A percentile compares a stretch with the other conserved stretches of the same genome.
phyloP scores from a whole-genome alignment of 106 monocot species.

The Chionographis japonica region DNA sequence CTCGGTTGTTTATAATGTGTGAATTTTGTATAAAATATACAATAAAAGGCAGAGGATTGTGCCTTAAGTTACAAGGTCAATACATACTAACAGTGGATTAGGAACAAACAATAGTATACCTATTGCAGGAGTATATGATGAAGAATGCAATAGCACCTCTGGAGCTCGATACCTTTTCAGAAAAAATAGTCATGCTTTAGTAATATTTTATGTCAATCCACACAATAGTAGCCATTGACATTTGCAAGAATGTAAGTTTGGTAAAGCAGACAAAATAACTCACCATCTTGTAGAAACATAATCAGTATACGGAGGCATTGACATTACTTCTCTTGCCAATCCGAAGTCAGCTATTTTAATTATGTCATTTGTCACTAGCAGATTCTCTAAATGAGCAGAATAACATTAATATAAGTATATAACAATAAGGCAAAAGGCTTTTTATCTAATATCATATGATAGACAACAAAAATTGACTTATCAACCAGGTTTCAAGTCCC shows the following conservation, averaged over 20 bases:
- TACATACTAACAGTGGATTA: neutral
- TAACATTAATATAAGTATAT: neutral
- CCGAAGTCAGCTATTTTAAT: conserved; percentile 96
- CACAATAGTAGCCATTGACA: neutral
- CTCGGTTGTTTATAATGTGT: no score
- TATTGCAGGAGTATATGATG: conserved; percentile 70
- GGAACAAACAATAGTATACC: conserved; percentile 34
- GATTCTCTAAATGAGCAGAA: conserved; percentile 51
- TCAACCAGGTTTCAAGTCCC: conserved; percentile 92
- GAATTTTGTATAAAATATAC: no score
- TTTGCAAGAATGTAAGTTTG: neutral
- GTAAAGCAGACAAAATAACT: conserved; percentile 18
- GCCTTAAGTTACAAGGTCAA: no score
- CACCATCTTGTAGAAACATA: conserved; percentile 98
- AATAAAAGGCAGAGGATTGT: no score
- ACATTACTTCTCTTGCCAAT: conserved; percentile 82
- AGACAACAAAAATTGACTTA: neutral
- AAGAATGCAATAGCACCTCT: conserved; percentile 74
- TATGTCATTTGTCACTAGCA: conserved; percentile 59
- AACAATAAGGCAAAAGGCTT: neutral
- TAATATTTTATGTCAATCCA: neutral
- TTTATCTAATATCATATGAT: neutral
- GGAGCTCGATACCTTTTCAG: conserved; percentile 85
- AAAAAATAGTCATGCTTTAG: conserved; percentile 9
- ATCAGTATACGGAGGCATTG: conserved; percentile 87